Conservation (phyloP, 163 green algal species). For the Chloroidium sp. region DNA sequence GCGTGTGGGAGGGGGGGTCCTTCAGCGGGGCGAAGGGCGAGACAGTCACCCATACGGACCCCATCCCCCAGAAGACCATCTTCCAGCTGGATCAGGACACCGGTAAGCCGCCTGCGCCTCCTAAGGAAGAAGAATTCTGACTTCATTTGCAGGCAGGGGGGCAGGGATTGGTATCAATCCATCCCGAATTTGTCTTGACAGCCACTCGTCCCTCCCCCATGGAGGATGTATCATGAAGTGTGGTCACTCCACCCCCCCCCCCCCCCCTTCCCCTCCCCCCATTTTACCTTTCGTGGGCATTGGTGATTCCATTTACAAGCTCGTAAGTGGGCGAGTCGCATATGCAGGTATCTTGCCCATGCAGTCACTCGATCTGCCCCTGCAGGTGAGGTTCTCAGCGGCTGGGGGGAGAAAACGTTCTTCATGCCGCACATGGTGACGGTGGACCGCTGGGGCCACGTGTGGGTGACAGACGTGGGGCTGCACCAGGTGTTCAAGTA, state of each 20-base stretch:
- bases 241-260: too few relatives aligned
- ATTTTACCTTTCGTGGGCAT: neutral
- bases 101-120: slow-evolving; percentile 8
- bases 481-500: slow-evolving; percentile 68
- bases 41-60: slow-evolving; percentile 16
- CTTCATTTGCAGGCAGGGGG: too few relatives aligned
- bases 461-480: slow-evolving; percentile 71
- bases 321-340: neutral
- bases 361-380: neutral
- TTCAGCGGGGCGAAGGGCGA: slow-evolving; percentile 21
- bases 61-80: slow-evolving; percentile 34
- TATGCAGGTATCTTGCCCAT: neutral
- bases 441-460: slow-evolving; percentile 41
- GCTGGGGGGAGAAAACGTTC: slow-evolving; percentile 45
- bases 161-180: too few relatives aligned
- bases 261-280: too few relatives aligned
- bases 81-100: slow-evolving; percentile 46
- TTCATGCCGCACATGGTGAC: slow-evolving; percentile 76
- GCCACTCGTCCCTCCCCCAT: too few relatives aligned
- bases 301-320: neutral
- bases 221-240: too few relatives aligned
- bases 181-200: too few relatives aligned
- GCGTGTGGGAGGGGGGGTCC: slow-evolving; percentile 39
- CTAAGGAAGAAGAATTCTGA: too few relatives aligned
- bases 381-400: slow-evolving; percentile 21